phyloP scores from a whole-genome alignment of 768 basidiomycete species.

The Phlegmacium glaucopus region DNA sequence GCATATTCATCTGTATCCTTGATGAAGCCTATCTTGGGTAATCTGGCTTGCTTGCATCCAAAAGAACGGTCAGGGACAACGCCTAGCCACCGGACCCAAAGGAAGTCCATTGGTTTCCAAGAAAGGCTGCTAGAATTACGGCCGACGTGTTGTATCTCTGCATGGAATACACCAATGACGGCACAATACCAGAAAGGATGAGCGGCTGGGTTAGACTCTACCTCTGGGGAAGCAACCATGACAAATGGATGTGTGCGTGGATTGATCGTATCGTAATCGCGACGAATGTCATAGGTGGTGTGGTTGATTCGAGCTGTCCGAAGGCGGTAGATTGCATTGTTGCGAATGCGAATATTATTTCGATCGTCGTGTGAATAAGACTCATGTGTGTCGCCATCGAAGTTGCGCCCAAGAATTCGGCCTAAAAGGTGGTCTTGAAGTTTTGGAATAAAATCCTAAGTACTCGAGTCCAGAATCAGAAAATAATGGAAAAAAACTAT shows the following conservation, averaged over 20 bases:
- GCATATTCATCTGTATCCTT: slow-evolving; percentile 16
- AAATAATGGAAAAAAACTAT: background rate
- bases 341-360: slow-evolving; percentile 12
- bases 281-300: slow-evolving; percentile 25
- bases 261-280: slow-evolving; percentile 23
- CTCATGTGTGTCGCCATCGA: slow-evolving; percentile 27
- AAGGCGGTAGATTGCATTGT: slow-evolving; percentile 22
- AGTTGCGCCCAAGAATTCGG: slow-evolving; percentile 19
- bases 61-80: slow-evolving; percentile 18
- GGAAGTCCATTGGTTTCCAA: slow-evolving; percentile 29
- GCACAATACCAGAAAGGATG: slow-evolving; percentile 24
- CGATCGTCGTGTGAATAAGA: slow-evolving; percentile 20
- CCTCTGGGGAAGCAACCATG: slow-evolving; percentile 20
- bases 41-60: slow-evolving; percentile 23
- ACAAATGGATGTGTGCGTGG: slow-evolving; percentile 28
- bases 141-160: slow-evolving; percentile 14
- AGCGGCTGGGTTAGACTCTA: background rate
- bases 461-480: background rate
- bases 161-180: slow-evolving; percentile 19
- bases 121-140: background rate
- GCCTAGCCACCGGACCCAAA: slow-evolving; percentile 40
- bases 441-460: slow-evolving; percentile 22
- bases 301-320: slow-evolving; percentile 22
- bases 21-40: slow-evolving; percentile 38
- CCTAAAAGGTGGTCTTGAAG: slow-evolving; percentile 32